These are phyloP conservation scores for Melanogaster broomeanus DNA, from an alignment of 768 basidiomycete genomes.

Conservation along the genomic window DNA sequence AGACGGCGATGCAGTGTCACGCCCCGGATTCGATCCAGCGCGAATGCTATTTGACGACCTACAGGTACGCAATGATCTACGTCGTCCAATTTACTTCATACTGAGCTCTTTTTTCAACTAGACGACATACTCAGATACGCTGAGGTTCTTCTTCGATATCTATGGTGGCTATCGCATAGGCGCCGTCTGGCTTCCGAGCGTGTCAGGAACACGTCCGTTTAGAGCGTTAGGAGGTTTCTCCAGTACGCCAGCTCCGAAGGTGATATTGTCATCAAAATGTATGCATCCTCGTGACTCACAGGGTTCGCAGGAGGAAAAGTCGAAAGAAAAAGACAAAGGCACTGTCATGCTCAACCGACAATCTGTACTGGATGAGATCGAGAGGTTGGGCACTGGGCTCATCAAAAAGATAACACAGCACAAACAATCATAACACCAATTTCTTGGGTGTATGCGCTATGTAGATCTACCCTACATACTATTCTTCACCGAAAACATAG, in stretches of 20 bases:
- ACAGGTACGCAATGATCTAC: constrained; percentile 49
- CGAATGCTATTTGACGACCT: constrained; percentile 67
- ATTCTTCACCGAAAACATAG: too few relatives aligned
- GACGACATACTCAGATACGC: constrained; percentile 72
- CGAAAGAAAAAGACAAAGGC: constrained; percentile 53
- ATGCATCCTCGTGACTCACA: not conserved
- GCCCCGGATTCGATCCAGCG: constrained; percentile 84
- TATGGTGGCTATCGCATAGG: constrained; percentile 81
- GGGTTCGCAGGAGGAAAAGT: constrained; percentile 25
- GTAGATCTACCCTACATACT: not conserved
- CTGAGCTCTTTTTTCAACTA: constrained; percentile 29
- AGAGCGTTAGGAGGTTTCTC: constrained; percentile 85
- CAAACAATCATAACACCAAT: constrained; percentile 1
- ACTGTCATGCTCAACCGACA: constrained; percentile 66
- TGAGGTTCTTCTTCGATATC: constrained; percentile 83
- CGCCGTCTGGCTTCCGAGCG: constrained; percentile 81
- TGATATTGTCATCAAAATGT: constrained; percentile 16
- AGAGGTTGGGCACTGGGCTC: constrained; percentile 71
- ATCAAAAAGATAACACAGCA: constrained; percentile 46
- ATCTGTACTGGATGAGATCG: constrained; percentile 72
- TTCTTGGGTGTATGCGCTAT: not conserved
- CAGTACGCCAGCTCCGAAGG: constrained; percentile 50
- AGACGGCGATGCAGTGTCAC: constrained; percentile 36
- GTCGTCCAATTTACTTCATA: not conserved
- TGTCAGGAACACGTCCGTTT: constrained; percentile 65